Percentiles rank a stretch among this genome's conserved stretches.
phyloP scores from a whole-genome alignment of 2,329 filamentous ascomycete genomes.

The Cercospora zeina region DNA sequence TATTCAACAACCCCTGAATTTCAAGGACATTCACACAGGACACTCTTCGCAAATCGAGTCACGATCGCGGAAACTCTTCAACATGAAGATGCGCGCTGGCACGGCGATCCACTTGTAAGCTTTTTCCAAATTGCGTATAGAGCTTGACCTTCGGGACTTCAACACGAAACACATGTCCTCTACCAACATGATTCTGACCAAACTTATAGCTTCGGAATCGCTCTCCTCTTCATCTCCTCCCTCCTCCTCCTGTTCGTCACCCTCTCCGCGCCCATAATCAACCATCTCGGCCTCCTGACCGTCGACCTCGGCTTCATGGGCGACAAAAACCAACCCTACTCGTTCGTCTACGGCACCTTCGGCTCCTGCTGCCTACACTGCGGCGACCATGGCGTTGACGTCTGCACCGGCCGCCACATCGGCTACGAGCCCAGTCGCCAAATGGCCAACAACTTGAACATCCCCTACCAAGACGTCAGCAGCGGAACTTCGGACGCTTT shows the following conservation, averaged over 20 bases:
- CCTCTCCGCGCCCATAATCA: conserved; percentile 61
- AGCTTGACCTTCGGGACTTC: no score
- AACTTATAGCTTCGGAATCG: conserved; percentile 15
- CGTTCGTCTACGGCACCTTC: conserved; percentile 60
- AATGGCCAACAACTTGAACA: conserved; percentile 45
- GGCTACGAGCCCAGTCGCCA: conserved; percentile 59
- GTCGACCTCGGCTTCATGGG: conserved; percentile 50
- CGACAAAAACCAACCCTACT: conserved; percentile 38
- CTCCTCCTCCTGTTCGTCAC: conserved; percentile 60
- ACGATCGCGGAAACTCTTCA: background rate
- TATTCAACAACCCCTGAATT: background rate
- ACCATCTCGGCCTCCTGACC: conserved; percentile 56
- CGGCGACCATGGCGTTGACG: conserved; percentile 38
- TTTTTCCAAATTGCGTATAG: background rate
- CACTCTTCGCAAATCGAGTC: background rate
- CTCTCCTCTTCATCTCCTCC: conserved; percentile 49
- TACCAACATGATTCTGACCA: background rate
- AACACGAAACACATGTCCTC: background rate
- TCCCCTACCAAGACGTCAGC: conserved; percentile 48
- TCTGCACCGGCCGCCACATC: conserved; percentile 52
- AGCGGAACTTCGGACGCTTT: conserved; percentile 42
- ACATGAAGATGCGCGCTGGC: conserved; percentile 9
- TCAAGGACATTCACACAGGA: background rate
- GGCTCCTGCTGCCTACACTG: conserved; percentile 55
- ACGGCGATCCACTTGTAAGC: conserved; percentile 13